Base-by-base conservation (phyloP, 306 rosid species). In the Sophora flavescens region DNA sequence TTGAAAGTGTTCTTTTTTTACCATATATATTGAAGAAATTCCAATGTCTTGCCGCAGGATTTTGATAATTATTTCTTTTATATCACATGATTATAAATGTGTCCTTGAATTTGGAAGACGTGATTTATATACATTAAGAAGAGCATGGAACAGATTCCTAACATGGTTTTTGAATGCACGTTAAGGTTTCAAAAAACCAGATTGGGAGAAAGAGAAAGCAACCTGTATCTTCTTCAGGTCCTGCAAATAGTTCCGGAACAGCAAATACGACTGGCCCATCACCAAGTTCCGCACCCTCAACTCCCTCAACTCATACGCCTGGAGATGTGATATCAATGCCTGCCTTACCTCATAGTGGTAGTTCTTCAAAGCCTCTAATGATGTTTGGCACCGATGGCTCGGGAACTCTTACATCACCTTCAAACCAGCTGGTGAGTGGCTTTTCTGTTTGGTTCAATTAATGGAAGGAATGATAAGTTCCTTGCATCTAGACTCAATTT, bases 291-390 rank as follows among this genome's bases (percentile, higher is more conserved):
- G 99, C 99, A 39, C 99, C 99, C 53, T 96, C 99, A 70, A 92
- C 99, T 48, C 98, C 99, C 67, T 96, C 99, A 16, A 89, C 98
- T 47, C 99, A 96, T 86, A 96, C 99, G 5, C 98, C 98, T 36
- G 99, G 98, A 28, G 99, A 96, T 86, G 98, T 84, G 81, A 92
- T 95, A 39, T 92, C 99, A 35, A 91, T 96, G 96, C 99, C 99
- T 68, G 88, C 95, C 33, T 69, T 96, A 84, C 95, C 99, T 84
- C 97, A 84, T 75, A 88, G 80, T 70, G 92, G 97, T 73, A 81
- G 87, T 86, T 89, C 97, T 73, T 96, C 99, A 50, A 96, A 96
- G 91, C 90, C 98, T 14, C 75, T 82, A 79, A 88, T 90, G 91
- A 90, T 90, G 91, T 96, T 96, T 78, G 90, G 91, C 9, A 56